Percentiles rank a stretch among this genome's conserved stretches.
These are phyloP conservation scores for Fusarium pseudocircinatum DNA, from an alignment of 2,329 filamentous ascomycete species.

Conservation along the genomic window DNA sequence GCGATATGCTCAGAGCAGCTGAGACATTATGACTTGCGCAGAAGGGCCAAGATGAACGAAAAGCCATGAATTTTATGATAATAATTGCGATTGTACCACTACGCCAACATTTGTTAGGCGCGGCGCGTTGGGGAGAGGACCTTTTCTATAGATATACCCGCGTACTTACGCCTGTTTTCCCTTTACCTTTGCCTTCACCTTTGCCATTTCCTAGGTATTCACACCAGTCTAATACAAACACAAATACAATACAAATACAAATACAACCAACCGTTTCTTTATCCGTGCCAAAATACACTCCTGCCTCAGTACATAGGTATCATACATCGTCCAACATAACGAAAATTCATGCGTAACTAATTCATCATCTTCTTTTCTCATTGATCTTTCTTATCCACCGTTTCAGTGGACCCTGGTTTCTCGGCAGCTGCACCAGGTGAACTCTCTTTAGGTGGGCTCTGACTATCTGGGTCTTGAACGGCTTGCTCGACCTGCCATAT, in stretches of 20 bases:
- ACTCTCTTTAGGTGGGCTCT: constrained; percentile 15
- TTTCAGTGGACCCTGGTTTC: constrained; percentile 15
- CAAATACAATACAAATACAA: constrained; percentile 3
- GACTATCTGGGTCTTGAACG: constrained; percentile 51
- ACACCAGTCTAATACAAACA: constrained; percentile 20
- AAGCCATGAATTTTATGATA: constrained; percentile 16
- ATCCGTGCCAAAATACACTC: constrained; percentile 12
- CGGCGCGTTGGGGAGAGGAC: constrained; percentile 35
- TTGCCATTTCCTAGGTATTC: neutral
- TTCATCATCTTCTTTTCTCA: constrained; percentile 20
- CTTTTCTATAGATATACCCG: constrained; percentile 43
- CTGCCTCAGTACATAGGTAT: constrained; percentile 26
- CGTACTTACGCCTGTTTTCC: constrained; percentile 31
- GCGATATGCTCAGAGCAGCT: constrained; percentile 27
- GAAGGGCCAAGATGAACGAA: neutral
- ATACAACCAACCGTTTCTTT: constrained; percentile 20
- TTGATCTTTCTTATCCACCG: constrained; percentile 30
- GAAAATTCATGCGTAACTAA: constrained; percentile 7
- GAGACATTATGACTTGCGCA: constrained; percentile 39
- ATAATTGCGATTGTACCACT: constrained; percentile 34
- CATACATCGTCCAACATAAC: constrained; percentile 37
- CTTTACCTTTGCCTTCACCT: constrained; percentile 20
- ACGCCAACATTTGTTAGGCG: constrained; percentile 1
- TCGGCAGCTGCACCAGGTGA: constrained; percentile 25
- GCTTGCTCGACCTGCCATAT: constrained; percentile 75